A percentile compares a stretch with the other conserved stretches of the same genome.
Conservation (phyloP, 208 protist species). For the Crithidia thermophila region DNA sequence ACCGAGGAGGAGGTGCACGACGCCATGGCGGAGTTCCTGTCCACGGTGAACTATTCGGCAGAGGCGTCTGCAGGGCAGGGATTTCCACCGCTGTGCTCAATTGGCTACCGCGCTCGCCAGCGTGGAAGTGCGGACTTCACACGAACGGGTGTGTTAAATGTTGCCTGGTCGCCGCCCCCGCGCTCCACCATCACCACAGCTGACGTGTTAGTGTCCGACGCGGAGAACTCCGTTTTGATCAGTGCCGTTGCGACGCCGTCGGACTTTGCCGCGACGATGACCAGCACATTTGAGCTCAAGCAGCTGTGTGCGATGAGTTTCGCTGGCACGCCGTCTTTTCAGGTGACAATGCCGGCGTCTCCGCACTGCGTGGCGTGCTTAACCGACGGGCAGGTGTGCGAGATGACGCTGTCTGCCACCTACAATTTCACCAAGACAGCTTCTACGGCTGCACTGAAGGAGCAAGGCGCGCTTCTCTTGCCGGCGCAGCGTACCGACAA, state of each 20-base stretch:
- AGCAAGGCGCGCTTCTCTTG: no score
- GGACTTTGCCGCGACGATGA: no score
- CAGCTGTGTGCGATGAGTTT: background rate
- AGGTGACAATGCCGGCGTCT: background rate
- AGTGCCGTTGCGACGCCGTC: no score
- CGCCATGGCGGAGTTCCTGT: background rate
- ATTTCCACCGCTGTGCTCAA: background rate
- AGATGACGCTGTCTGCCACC: background rate
- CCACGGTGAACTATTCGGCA: background rate
- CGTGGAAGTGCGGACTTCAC: background rate
- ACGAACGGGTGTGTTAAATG: background rate
- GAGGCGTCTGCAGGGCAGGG: background rate
- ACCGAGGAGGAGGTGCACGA: background rate
- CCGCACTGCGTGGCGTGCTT: background rate
- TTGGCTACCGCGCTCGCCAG: conserved; percentile 3
- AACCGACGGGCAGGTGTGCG: background rate
- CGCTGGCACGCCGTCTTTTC: no score
- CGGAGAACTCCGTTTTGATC: no score
- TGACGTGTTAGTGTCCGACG: background rate
- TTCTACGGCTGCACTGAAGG: no score
- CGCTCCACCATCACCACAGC: background rate
- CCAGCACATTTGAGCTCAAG: background rate
- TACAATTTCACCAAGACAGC: background rate
- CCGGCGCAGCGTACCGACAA: no score
- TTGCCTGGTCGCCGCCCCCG: background rate